phyloP scores from a whole-genome alignment of 1,284 basidiomycete species.

The Abortiporus biennis region DNA sequence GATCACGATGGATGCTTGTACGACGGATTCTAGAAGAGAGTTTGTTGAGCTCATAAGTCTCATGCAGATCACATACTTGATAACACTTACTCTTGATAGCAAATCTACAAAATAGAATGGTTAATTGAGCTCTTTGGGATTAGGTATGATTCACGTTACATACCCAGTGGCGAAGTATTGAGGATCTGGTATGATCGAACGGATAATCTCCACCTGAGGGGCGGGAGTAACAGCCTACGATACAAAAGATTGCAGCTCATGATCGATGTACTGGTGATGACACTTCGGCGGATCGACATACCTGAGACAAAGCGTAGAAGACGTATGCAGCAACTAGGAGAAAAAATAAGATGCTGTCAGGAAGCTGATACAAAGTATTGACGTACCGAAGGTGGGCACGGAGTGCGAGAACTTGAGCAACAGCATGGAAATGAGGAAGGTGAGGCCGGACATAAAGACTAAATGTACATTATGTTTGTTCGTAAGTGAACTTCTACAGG shows the following conservation, averaged over 20 bases:
- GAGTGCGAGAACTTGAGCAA: constrained; percentile 34
- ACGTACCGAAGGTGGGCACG: constrained; percentile 32
- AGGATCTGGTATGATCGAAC: constrained; percentile 34
- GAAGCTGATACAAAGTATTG: background rate
- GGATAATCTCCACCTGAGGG: constrained; percentile 39
- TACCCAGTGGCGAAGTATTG: constrained; percentile 37
- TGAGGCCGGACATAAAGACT: constrained; percentile 38
- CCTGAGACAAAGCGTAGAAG: constrained; percentile 38
- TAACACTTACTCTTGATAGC: constrained; percentile 33
- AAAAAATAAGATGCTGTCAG: constrained; percentile 1
- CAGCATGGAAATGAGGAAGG: constrained; percentile 38
- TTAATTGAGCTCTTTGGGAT: background rate
- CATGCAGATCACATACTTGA: background rate
- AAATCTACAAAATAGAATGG: constrained; percentile 19
- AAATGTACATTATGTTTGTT: background rate
- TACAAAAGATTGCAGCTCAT: background rate
- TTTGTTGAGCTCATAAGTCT: constrained; percentile 1
- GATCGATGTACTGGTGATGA: too few species aligned
- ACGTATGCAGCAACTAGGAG: constrained; percentile 34
- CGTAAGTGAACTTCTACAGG: background rate
- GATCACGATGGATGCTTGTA: constrained; percentile 39
- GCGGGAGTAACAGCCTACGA: constrained; percentile 33
- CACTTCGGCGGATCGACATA: constrained; percentile 10
- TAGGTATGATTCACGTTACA: constrained; percentile 2
- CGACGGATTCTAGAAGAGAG: constrained; percentile 27